These are phyloP conservation scores for Acephala macrosclerotiorum DNA, from an alignment of 2,329 filamentous ascomycete species.

Conservation along the genomic window DNA sequence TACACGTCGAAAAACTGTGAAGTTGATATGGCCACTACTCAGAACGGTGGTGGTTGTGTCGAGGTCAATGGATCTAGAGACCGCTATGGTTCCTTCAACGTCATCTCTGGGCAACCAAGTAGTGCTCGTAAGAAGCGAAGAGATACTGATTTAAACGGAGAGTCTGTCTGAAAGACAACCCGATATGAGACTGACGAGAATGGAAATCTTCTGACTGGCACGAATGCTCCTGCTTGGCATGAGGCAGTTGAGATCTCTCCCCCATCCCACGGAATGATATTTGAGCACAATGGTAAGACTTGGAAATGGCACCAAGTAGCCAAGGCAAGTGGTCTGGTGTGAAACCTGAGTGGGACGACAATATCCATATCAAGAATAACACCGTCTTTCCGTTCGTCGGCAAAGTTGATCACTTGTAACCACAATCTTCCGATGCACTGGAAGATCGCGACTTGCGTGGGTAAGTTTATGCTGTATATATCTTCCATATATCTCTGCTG, in stretches of 20 bases:
- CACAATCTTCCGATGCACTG: background rate
- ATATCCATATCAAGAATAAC: background rate
- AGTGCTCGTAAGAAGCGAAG: background rate
- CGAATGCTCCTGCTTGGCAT: conserved; percentile 5
- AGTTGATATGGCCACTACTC: background rate
- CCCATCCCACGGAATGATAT: background rate
- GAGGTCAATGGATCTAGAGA: background rate
- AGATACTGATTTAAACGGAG: background rate
- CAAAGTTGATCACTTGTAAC: background rate
- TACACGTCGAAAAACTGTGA: background rate
- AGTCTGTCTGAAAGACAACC: background rate
- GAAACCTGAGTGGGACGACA: background rate
- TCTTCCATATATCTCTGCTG: background rate
- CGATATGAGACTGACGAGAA: background rate
- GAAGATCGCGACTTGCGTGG: background rate
- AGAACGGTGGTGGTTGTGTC: background rate
- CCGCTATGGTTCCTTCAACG: background rate
- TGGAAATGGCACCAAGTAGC: conserved; percentile 2
- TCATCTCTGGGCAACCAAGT: background rate
- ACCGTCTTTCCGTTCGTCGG: background rate
- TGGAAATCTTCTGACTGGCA: background rate
- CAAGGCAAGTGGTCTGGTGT: conserved; percentile 2
- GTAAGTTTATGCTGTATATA: background rate
- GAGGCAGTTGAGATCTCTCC: background rate
- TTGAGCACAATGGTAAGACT: background rate